Evolutionary conservation across 192 early-diverging fungal species (phyloP).

Genomic region (Gryganskiella cystojenkinii): DNA sequence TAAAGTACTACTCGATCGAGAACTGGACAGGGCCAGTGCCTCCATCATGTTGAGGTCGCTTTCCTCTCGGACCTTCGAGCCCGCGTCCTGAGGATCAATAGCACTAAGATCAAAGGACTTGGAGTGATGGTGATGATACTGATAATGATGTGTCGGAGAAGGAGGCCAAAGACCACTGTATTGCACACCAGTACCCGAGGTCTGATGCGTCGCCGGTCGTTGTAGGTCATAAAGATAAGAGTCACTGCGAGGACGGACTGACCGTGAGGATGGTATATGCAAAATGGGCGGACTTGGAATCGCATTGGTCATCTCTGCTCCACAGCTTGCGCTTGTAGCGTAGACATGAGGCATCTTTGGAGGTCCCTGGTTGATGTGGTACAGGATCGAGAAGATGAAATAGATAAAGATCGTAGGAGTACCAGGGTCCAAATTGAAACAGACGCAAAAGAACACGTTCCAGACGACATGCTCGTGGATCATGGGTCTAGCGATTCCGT

Average conservation of each 20-base stretch:
- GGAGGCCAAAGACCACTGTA: too few relatives aligned
- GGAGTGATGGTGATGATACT: too few relatives aligned
- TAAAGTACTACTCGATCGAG: too few relatives aligned
- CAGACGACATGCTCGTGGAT: constrained; percentile 35
- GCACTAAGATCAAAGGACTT: too few relatives aligned
- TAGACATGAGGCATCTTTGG: constrained; percentile 15
- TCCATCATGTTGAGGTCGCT: too few relatives aligned
- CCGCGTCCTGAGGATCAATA: too few relatives aligned
- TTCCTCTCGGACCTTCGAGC: too few relatives aligned
- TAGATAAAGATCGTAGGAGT: constrained; percentile 47
- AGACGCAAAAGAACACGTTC: constrained; percentile 44
- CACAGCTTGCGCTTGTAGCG: neutral
- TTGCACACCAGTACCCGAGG: neutral
- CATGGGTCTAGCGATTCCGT: constrained; percentile 37
- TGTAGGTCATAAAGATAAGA: constrained; percentile 38
- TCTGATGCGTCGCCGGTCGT: neutral
- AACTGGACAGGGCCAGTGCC: too few relatives aligned
- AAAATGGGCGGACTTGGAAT: constrained; percentile 20
- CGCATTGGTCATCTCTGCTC: too few relatives aligned
- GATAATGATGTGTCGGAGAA: too few relatives aligned
- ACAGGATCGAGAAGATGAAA: constrained; percentile 46
- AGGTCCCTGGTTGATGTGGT: constrained; percentile 24
- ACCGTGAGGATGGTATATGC: constrained; percentile 21
- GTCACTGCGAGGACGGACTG: constrained; percentile 16
- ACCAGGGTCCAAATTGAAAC: constrained; percentile 49